These are phyloP conservation scores for Starmera dryadoides DNA, from an alignment of 805 yeast species.

Conservation along the genomic window DNA sequence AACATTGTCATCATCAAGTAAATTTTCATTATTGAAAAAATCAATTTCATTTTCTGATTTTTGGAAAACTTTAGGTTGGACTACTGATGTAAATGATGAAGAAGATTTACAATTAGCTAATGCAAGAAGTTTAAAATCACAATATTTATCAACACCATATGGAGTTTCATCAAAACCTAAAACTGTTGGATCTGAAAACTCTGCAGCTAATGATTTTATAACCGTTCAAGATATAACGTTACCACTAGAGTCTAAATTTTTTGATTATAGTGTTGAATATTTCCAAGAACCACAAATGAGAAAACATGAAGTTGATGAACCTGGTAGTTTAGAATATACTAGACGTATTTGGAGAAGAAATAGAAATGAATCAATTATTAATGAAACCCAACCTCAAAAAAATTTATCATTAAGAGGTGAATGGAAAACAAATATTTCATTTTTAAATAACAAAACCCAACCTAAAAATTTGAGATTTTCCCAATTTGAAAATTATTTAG, in stretches of 20 bases:
- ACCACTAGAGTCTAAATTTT: conserved; percentile 55
- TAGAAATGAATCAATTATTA: conserved; percentile 80
- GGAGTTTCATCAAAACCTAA: conserved; percentile 46
- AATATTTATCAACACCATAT: conserved; percentile 16
- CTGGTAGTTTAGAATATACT: conserved; percentile 82
- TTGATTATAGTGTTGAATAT: conserved; percentile 76
- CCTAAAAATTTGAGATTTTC: conserved; percentile 76
- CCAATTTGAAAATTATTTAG: conserved; percentile 82
- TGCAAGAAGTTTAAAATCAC: conserved; percentile 1
- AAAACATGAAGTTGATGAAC: conserved; percentile 77
- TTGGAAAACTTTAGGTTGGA: conserved; percentile 21
- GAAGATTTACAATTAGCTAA: conserved; percentile 6
- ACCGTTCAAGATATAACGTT: conserved; percentile 23
- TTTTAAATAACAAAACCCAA: conserved; percentile 67
- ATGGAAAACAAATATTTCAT: conserved; percentile 62
- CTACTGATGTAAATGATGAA: conserved; percentile 15
- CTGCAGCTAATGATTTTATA: conserved; percentile 4
- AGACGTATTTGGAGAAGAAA: conserved; percentile 83
- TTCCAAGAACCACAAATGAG: conserved; percentile 96
- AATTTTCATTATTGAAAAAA: conserved; percentile 14
- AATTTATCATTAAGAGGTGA: conserved; percentile 74
- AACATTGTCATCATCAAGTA: conserved; percentile 1
- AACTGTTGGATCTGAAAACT: conserved; percentile 37
- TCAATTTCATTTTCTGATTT: conserved; percentile 22
- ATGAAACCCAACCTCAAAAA: conserved; percentile 87